Evolutionary conservation across 805 yeast species (phyloP).

Genomic region (Pichia kluyveri): DNA sequence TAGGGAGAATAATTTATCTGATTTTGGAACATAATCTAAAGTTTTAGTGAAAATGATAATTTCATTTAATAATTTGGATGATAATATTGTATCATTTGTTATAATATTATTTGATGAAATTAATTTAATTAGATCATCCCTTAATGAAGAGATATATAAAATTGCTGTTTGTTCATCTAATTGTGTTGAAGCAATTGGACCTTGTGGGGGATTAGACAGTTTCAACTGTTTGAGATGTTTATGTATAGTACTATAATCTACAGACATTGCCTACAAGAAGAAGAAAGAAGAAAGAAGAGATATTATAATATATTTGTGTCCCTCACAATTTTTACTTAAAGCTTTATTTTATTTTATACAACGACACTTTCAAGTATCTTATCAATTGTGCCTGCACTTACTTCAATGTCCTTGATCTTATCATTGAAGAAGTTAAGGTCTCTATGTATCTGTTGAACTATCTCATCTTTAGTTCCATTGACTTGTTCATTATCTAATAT

Average conservation of each 20-base stretch:
- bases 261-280: background rate
- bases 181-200: background rate
- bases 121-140: conserved; percentile 2
- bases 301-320: too few species aligned
- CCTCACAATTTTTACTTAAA: too few species aligned
- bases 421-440: conserved; percentile 59
- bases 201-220: background rate
- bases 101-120: too few species aligned
- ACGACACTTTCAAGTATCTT: too few species aligned
- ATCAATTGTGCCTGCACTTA: too few species aligned
- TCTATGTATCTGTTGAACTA: conserved; percentile 23
- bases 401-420: conserved; percentile 19
- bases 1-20: conserved; percentile 14
- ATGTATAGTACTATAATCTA: conserved; percentile 20
- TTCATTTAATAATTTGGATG: conserved; percentile 38
- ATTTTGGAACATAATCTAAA: conserved; percentile 36
- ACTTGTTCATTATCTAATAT: conserved; percentile 38
- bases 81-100: background rate
- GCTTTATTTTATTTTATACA: too few species aligned
- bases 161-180: conserved; percentile 17
- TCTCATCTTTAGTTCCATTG: conserved; percentile 35
- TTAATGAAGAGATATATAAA: conserved; percentile 14
- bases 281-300: too few species aligned
- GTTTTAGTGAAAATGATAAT: conserved; percentile 46
- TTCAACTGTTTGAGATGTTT: conserved; percentile 19